Conservation (phyloP, 495 filamentous ascomycete genomes). For the Copromyces sp. region DNA sequence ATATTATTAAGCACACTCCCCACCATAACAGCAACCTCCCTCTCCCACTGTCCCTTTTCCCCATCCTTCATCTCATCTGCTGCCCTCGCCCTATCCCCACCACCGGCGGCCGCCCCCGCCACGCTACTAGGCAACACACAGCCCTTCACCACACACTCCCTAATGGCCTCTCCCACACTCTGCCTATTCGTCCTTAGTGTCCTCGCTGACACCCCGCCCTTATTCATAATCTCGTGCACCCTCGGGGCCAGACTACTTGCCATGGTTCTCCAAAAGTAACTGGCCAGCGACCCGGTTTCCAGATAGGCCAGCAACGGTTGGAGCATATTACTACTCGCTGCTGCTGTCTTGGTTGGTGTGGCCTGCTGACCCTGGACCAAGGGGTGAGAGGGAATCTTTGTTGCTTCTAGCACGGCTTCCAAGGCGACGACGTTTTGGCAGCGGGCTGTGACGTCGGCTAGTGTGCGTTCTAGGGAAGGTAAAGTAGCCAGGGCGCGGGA, state of each 20-base stretch:
- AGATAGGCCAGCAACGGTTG: constrained; percentile 64
- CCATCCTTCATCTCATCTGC: constrained; percentile 32
- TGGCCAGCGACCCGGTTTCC: constrained; percentile 78
- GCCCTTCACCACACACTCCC: constrained; percentile 74
- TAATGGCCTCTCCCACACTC: constrained; percentile 62
- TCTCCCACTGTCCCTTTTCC: constrained; percentile 51
- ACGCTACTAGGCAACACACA: constrained; percentile 44
- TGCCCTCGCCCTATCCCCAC: constrained; percentile 23
- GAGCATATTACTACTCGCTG: constrained; percentile 51
- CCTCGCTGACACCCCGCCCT: constrained; percentile 75
- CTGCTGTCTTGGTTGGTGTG: constrained; percentile 8
- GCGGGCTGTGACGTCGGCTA: constrained; percentile 69
- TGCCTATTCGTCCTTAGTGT: constrained; percentile 69
- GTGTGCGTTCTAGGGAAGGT: constrained; percentile 70
- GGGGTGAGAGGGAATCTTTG: constrained; percentile 55
- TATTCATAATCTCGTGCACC: constrained; percentile 70
- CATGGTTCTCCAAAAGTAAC: constrained; percentile 84
- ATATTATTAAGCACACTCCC: constrained; percentile 50
- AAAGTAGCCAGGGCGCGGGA: constrained; percentile 65
- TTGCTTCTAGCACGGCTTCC: constrained; percentile 63
- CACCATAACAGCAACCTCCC: constrained; percentile 93
- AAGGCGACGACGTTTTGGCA: constrained; percentile 87
- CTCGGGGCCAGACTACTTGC: constrained; percentile 66
- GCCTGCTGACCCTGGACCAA: constrained; percentile 31
- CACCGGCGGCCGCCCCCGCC: constrained; percentile 12